Conservation (phyloP, 2,329 filamentous ascomycete species). For the Paecilomyces niveus region DNA sequence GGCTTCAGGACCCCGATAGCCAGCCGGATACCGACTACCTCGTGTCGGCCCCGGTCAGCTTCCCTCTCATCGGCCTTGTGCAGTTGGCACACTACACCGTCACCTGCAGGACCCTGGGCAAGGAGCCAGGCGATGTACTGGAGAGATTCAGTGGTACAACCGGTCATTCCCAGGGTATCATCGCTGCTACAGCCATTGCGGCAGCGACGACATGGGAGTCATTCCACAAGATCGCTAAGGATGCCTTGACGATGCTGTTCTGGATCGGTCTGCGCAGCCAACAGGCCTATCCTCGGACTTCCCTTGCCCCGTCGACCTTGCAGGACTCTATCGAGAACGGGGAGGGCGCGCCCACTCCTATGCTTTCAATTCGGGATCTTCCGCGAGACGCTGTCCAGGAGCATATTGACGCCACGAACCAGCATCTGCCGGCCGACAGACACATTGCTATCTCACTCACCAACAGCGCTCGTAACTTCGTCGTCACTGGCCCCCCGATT, state of each 20-base stretch:
- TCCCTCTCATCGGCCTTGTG: constrained; percentile 91
- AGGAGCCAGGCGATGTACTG: constrained; percentile 80
- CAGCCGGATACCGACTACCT: constrained; percentile 93
- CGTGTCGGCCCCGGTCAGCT: constrained; percentile 88
- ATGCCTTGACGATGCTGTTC: constrained; percentile 87
- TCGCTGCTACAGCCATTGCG: constrained; percentile 86
- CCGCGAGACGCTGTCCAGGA: constrained; percentile 83
- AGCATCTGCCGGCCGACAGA: constrained; percentile 85
- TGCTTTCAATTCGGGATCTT: constrained; percentile 95
- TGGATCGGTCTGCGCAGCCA: constrained; percentile 98
- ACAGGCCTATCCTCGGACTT: constrained; percentile 93
- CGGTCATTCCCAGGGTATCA: constrained; percentile 92
- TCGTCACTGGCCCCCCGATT: constrained; percentile 91
- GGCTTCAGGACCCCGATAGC: constrained; percentile 81
- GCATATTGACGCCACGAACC: constrained; percentile 93
- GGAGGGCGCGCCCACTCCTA: constrained; percentile 91
- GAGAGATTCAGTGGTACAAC: constrained; percentile 82
- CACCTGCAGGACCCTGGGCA: constrained; percentile 83
- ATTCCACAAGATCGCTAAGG: constrained; percentile 70
- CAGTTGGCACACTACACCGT: constrained; percentile 95
- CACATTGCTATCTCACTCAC: constrained; percentile 93
- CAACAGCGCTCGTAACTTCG: constrained; percentile 95
- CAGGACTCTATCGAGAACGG: constrained; percentile 91
- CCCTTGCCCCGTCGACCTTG: constrained; percentile 80
- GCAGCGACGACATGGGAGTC: constrained; percentile 90